phyloP scores from a whole-genome alignment of 2,329 filamentous ascomycete genomes.

The Epichloe amarillans region DNA sequence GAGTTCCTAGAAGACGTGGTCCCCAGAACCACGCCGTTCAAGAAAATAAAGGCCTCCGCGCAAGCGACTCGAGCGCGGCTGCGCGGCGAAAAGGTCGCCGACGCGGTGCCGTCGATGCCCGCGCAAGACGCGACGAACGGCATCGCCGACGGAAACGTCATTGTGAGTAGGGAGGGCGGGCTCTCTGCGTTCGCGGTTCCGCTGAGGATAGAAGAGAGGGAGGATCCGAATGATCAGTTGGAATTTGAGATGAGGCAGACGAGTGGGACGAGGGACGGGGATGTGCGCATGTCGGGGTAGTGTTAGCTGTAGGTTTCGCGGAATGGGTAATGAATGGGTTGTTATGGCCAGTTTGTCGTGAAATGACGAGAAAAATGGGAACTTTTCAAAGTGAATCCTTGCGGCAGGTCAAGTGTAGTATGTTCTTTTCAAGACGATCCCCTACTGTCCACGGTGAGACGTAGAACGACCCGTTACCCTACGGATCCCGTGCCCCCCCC shows the following conservation, averaged over 20 bases:
- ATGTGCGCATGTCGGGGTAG: conserved; percentile 47
- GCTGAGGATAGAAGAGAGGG: conserved; percentile 14
- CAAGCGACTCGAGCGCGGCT: conserved; percentile 33
- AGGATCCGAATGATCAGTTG: conserved; percentile 39
- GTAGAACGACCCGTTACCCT: too few relatives aligned
- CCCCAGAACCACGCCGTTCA: conserved; percentile 72
- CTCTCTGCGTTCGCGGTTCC: conserved; percentile 9
- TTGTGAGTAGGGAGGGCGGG: conserved; percentile 16
- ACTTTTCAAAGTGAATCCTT: too few relatives aligned
- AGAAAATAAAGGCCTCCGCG: conserved; percentile 57
- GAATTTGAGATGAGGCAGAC: conserved; percentile 41
- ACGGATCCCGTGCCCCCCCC: too few relatives aligned
- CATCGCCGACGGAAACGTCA: conserved; percentile 13
- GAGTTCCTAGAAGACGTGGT: conserved; percentile 90
- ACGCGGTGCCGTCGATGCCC: conserved; percentile 8
- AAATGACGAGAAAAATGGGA: too few relatives aligned
- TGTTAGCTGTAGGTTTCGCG: conserved; percentile 7
- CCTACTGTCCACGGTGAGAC: too few relatives aligned
- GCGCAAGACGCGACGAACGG: conserved; percentile 1
- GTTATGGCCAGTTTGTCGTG: too few relatives aligned
- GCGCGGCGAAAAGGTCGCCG: conserved; percentile 22
- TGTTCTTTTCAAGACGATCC: background rate
- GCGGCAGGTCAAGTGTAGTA: too few relatives aligned
- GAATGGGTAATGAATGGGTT: too few relatives aligned
- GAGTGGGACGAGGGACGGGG: conserved; percentile 27